Evolutionary conservation across 2,329 filamentous ascomycete genomes (phyloP).

Genomic region (Curvularia spicifera): DNA sequence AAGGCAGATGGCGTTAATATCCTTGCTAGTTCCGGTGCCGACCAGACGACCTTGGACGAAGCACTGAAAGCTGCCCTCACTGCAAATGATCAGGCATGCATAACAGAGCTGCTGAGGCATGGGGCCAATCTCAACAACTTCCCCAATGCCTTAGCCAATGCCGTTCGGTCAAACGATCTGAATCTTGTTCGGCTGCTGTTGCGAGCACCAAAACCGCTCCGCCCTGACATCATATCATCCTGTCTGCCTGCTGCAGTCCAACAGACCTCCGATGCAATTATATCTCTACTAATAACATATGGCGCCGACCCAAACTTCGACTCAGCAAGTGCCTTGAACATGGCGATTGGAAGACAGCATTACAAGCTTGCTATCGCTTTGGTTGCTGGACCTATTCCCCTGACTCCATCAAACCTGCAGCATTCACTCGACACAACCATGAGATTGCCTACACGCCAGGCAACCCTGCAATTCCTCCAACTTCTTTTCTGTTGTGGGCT

Average conservation of each 20-base stretch:
- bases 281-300: slow-evolving; percentile 42
- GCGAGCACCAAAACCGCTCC: slow-evolving; percentile 42
- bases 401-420: slow-evolving; percentile 35
- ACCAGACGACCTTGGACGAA: slow-evolving; percentile 45
- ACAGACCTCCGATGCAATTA: slow-evolving; percentile 36
- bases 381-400: slow-evolving; percentile 35
- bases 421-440: slow-evolving; percentile 39
- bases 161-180: slow-evolving; percentile 41
- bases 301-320: slow-evolving; percentile 48
- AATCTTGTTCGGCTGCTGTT: slow-evolving; percentile 40
- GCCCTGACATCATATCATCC: slow-evolving; percentile 41
- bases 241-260: slow-evolving; percentile 43
- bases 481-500: slow-evolving; percentile 46
- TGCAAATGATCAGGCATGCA: slow-evolving; percentile 42
- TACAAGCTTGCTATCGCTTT: slow-evolving; percentile 40
- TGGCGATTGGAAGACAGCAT: slow-evolving; percentile 39
- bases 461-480: slow-evolving; percentile 40
- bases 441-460: slow-evolving; percentile 35
- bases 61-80: slow-evolving; percentile 42
- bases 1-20: slow-evolving; percentile 41
- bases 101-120: slow-evolving; percentile 44
- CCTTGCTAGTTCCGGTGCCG: slow-evolving; percentile 44
- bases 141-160: slow-evolving; percentile 40
- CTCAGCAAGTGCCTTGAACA: slow-evolving; percentile 40
- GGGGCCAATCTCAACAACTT: slow-evolving; percentile 44